A percentile compares a stretch with the other conserved stretches of the same genome.
Conservation (phyloP, 805 yeast genomes). For the Torulaspora delbrueckii region DNA sequence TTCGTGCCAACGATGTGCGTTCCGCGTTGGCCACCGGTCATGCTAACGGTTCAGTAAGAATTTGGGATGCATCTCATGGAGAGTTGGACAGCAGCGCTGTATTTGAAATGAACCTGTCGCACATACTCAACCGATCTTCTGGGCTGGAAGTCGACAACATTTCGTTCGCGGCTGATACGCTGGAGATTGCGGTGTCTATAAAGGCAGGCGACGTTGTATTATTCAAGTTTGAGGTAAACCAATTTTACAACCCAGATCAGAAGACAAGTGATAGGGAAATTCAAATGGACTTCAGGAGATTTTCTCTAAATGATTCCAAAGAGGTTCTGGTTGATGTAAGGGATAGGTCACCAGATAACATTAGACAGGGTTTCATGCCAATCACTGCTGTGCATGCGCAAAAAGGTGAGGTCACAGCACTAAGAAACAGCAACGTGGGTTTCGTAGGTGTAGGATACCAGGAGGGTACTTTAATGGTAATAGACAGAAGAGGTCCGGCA, state of each 20-base stretch:
- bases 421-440: constrained; percentile 68
- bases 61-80: constrained; percentile 79
- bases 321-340: constrained; percentile 42
- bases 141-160: constrained; percentile 49
- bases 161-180: constrained; percentile 73
- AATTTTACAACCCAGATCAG: constrained; percentile 37
- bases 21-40: constrained; percentile 79
- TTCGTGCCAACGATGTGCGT: constrained; percentile 47
- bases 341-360: constrained; percentile 45
- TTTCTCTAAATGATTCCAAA: constrained; percentile 30
- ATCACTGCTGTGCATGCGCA: constrained; percentile 41
- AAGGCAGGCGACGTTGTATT: constrained; percentile 69
- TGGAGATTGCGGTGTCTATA: constrained; percentile 67
- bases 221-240: constrained; percentile 62
- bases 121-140: constrained; percentile 43
- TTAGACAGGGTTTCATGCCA: constrained; percentile 59
- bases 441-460: constrained; percentile 75
- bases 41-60: constrained; percentile 72
- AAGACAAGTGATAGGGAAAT: constrained; percentile 25
- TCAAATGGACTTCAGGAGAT: constrained; percentile 29
- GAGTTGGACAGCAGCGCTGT: constrained; percentile 58
- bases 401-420: constrained; percentile 49
- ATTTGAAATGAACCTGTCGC: constrained; percentile 53
- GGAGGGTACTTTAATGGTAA: constrained; percentile 62
- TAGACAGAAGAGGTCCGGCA: constrained; percentile 77